phyloP scores from a whole-genome alignment of 2,329 filamentous ascomycete species.

The Trichoderma semiorbis region DNA sequence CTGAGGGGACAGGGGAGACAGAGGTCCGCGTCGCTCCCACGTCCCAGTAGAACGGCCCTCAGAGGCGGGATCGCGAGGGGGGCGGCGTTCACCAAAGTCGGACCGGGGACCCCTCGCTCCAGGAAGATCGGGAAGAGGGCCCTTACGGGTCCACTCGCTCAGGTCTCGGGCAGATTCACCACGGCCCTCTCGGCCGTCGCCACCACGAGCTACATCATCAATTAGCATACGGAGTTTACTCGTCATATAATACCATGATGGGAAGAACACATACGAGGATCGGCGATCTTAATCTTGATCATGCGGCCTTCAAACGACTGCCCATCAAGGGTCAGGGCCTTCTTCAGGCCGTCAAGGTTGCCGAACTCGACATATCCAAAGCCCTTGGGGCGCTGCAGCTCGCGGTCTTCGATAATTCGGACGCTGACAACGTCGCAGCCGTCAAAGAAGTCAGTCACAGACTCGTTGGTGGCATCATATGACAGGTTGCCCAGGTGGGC shows the following conservation, averaged over 20 bases:
- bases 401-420: conserved; percentile 93
- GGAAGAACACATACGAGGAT: conserved; percentile 72
- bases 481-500: conserved; percentile 95
- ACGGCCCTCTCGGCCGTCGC: conserved; percentile 51
- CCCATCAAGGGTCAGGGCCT: conserved; percentile 80
- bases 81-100: conserved; percentile 59
- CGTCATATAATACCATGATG: background rate
- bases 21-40: conserved; percentile 92
- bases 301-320: conserved; percentile 80
- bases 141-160: conserved; percentile 88
- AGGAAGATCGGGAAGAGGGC: conserved; percentile 75
- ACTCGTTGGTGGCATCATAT: conserved; percentile 83
- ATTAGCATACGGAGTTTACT: background rate
- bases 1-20: conserved; percentile 64
- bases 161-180: conserved; percentile 71
- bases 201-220: conserved; percentile 69
- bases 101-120: conserved; percentile 46
- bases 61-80: conserved; percentile 58
- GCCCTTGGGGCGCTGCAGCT: conserved; percentile 91
- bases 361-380: conserved; percentile 97
- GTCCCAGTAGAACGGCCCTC: conserved; percentile 67
- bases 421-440: conserved; percentile 85
- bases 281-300: conserved; percentile 91
- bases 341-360: conserved; percentile 82
- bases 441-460: conserved; percentile 80